Base-by-base conservation (phyloP, 495 filamentous ascomycete species). In the Tuber microsphaerosporum region DNA sequence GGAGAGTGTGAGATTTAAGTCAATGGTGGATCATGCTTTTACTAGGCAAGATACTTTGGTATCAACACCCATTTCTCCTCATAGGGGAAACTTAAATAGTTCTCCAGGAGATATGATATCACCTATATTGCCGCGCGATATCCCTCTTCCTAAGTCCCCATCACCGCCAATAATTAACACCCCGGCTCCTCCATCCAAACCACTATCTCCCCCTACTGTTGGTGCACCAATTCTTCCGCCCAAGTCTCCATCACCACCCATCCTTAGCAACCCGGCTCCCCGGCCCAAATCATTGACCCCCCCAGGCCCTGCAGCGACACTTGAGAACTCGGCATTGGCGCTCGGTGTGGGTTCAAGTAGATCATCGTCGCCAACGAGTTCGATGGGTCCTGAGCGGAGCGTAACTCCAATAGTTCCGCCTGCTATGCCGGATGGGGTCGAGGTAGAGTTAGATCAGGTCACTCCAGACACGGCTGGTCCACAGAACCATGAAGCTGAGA, bases 21-120 rank as follows among this genome's bases (percentile, higher is more conserved):
- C 75, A 34, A 71, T 81, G 69, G 80, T 79, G 26, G 42, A 71
- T 44, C 34, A 61, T 34, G 79, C 79, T 10, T 81, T 81, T 46
- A 44, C 69, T n/a, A 74, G 74, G 22, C 74, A 79, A 73, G 76
- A 76, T n/a, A 74, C 80, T 14, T 44, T 78, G 20, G 14, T 69
- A 17, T 71, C 46, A 8, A 78, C 77, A 22, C 77, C 77, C 1
- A 70, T 73, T 19, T 75, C 77, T 19, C 77, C 77, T n/a, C 56
- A 34, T 65, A 34, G 56, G 56, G 56, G 10, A 31, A 31, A 65
- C 56, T 65, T 65, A 26, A 65, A 65, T 65, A 16, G 26, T 65
- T 34, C 26, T 65, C 56, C 26, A 34, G 56, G 56, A 34, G 56
- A 65, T 14, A 34, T 65, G 56, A 7, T 65, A 34, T 65, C 56